These are phyloP conservation scores for Pholiota molesta DNA, from an alignment of 768 basidiomycete genomes.

Conservation along the genomic window DNA sequence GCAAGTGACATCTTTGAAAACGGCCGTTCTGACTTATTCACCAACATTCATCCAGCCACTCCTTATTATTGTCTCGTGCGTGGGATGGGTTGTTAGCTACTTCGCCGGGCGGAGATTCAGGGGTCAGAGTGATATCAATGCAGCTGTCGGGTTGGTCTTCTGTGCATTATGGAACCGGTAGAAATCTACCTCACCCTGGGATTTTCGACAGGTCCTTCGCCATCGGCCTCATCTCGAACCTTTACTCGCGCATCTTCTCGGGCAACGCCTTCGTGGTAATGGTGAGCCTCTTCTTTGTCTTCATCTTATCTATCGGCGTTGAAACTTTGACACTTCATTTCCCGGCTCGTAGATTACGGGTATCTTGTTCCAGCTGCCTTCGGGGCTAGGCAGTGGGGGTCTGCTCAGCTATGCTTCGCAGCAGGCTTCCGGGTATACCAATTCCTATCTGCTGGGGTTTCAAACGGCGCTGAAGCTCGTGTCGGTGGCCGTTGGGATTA, in stretches of 20 bases:
- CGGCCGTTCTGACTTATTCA: neutral
- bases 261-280: slow-evolving; percentile 84
- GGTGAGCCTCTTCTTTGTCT: slow-evolving; percentile 40
- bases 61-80: slow-evolving; percentile 61
- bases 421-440: slow-evolving; percentile 51
- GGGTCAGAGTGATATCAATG: slow-evolving; percentile 75
- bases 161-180: neutral
- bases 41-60: slow-evolving; percentile 32
- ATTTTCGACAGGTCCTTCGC: slow-evolving; percentile 62
- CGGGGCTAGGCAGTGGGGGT: slow-evolving; percentile 79
- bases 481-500: slow-evolving; percentile 76
- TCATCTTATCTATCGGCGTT: neutral
- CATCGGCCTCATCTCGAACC: slow-evolving; percentile 77
- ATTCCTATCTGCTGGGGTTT: slow-evolving; percentile 71
- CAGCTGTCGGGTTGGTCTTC: slow-evolving; percentile 63
- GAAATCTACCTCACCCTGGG: slow-evolving; percentile 11
- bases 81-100: slow-evolving; percentile 82
- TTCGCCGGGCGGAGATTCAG: slow-evolving; percentile 64
- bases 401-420: slow-evolving; percentile 70
- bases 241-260: slow-evolving; percentile 73
- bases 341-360: slow-evolving; percentile 57
- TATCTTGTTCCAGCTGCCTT: slow-evolving; percentile 84
- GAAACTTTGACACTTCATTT: neutral
- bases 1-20: slow-evolving; percentile 29
- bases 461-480: slow-evolving; percentile 76